Conservation (phyloP, 768 basidiomycete genomes). For the Filobasidium wieringae region DNA sequence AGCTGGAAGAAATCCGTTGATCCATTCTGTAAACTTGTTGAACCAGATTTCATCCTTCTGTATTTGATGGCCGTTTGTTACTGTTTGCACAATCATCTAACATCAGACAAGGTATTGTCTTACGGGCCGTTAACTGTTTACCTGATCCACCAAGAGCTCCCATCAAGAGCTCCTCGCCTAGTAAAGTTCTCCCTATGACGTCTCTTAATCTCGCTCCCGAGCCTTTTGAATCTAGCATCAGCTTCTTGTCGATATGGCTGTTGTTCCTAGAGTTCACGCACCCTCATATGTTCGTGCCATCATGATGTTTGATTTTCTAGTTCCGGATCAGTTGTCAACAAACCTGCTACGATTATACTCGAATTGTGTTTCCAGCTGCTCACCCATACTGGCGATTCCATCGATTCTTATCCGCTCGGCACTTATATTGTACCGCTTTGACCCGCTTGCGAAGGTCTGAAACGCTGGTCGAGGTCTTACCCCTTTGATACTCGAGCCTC, state of each 20-base stretch:
- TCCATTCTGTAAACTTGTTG: constrained; percentile 29
- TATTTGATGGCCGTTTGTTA: constrained; percentile 34
- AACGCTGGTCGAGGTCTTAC: too few relatives aligned
- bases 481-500: too few relatives aligned
- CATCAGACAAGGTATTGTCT: background rate
- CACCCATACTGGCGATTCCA: constrained; percentile 5
- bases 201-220: constrained; percentile 4
- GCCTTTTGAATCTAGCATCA: background rate
- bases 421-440: background rate
- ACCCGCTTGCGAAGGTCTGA: constrained; percentile 5
- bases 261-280: background rate
- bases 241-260: background rate
- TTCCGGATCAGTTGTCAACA: background rate
- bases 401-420: background rate
- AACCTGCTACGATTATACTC: background rate
- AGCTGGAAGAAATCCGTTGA: constrained; percentile 19
- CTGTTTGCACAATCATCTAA: constrained; percentile 8
- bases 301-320: constrained; percentile 2
- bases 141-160: constrained; percentile 33
- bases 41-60: constrained; percentile 29
- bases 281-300: constrained; percentile 6
- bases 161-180: constrained; percentile 27
- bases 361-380: background rate
- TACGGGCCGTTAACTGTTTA: constrained; percentile 10
- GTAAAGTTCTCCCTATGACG: constrained; percentile 22